A percentile compares a stretch with the other conserved stretches of the same genome.
Conservation (phyloP, 805 yeast species). For the Pachysolen tannophilus region DNA sequence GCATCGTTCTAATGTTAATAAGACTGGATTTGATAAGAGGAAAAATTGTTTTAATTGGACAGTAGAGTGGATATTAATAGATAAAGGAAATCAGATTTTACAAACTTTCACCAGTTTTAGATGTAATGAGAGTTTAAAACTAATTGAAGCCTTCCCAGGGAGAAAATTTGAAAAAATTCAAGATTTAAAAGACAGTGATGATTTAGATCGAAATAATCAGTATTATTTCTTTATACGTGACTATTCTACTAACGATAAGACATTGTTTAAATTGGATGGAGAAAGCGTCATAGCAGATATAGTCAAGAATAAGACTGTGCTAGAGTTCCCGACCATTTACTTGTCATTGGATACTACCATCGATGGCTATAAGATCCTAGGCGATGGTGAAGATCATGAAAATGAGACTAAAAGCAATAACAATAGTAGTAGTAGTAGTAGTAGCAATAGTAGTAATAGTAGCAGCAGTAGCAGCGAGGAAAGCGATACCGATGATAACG, state of each 20-base stretch:
- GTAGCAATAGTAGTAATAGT: constrained; percentile 19
- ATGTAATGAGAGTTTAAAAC: constrained; percentile 26
- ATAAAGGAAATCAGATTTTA: constrained; percentile 11
- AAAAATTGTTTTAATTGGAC: constrained; percentile 68
- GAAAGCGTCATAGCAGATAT: constrained; percentile 34
- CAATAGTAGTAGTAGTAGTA: constrained; percentile 13
- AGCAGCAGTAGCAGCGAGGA: constrained; percentile 12
- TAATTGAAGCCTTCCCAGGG: constrained; percentile 35
- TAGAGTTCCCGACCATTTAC: constrained; percentile 72
- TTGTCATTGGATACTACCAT: constrained; percentile 26
- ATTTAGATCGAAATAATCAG: not conserved
- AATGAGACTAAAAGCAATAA: constrained; percentile 9
- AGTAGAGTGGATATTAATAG: constrained; percentile 56
- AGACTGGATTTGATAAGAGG: constrained; percentile 62
- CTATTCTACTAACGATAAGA: constrained; percentile 10
- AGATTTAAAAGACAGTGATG: not conserved
- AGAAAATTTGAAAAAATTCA: constrained; percentile 17
- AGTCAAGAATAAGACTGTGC: constrained; percentile 49
- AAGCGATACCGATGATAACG: constrained; percentile 9
- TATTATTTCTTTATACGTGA: constrained; percentile 3
- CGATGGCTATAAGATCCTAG: constrained; percentile 17
- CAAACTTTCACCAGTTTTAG: constrained; percentile 26
- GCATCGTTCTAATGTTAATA: constrained; percentile 57
- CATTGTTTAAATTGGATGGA: constrained; percentile 29
- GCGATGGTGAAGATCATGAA: constrained; percentile 17